These are phyloP conservation scores for Pleurotus sapidus DNA, from an alignment of 768 basidiomycete species.

Conservation along the genomic window DNA sequence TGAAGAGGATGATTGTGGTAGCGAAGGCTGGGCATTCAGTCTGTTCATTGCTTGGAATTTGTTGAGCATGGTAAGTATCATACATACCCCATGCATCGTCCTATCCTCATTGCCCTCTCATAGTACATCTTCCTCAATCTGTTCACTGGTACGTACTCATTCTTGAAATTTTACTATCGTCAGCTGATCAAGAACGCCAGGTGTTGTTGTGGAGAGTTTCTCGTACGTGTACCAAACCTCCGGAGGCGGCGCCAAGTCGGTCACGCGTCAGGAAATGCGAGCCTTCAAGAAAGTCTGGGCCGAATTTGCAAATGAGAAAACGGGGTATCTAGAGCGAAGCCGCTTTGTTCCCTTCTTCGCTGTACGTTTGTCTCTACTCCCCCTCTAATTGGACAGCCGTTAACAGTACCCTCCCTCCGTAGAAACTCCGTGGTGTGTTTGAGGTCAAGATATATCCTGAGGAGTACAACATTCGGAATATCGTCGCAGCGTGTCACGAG, in stretches of 20 bases:
- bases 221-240: conserved; percentile 92
- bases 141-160: conserved; percentile 69
- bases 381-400: background rate
- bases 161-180: background rate
- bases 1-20: conserved; percentile 83
- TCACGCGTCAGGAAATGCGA: conserved; percentile 90
- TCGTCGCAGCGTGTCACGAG: conserved; percentile 51
- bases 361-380: conserved; percentile 45
- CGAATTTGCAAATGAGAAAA: conserved; percentile 73
- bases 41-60: conserved; percentile 96
- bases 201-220: conserved; percentile 94
- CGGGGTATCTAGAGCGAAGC: conserved; percentile 70
- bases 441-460: conserved; percentile 83
- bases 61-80: conserved; percentile 76
- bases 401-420: conserved; percentile 8
- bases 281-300: conserved; percentile 95
- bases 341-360: conserved; percentile 78
- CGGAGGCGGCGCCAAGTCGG: conserved; percentile 73
- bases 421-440: conserved; percentile 86
- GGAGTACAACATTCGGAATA: conserved; percentile 59
- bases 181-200: conserved; percentile 22
- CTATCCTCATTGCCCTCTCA: background rate
- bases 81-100: background rate
- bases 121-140: conserved; percentile 96
- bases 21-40: conserved; percentile 74